A percentile compares a stretch with the other conserved stretches of the same genome.
Evolutionary conservation across 2,329 filamentous ascomycete species (phyloP).

Genomic region (Clonostachys rosea): DNA sequence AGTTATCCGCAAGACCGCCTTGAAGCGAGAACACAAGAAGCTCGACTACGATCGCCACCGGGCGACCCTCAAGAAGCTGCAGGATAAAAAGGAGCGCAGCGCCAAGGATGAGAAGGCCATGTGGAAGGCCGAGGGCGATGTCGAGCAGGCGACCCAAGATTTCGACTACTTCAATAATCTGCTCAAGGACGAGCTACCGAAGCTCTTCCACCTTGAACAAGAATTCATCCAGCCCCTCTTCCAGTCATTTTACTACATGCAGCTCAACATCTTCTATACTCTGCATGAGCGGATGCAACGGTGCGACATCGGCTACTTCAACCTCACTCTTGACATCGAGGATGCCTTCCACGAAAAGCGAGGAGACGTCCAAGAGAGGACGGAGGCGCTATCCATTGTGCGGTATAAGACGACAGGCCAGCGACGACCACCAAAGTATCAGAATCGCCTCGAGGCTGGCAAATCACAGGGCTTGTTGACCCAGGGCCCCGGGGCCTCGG

Average conservation of each 20-base stretch:
- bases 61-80: slow-evolving; percentile 80
- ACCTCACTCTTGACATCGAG: slow-evolving; percentile 84
- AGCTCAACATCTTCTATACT: slow-evolving; percentile 98
- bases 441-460: slow-evolving; percentile 44
- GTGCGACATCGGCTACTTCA: slow-evolving; percentile 97
- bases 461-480: slow-evolving; percentile 48
- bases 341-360: slow-evolving; percentile 88
- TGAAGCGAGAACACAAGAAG: slow-evolving; percentile 96
- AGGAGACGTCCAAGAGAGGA: slow-evolving; percentile 77
- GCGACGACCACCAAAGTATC: slow-evolving; percentile 54
- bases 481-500: slow-evolving; percentile 30
- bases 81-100: slow-evolving; percentile 96
- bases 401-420: slow-evolving; percentile 88
- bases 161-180: slow-evolving; percentile 98
- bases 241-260: slow-evolving; percentile 99
- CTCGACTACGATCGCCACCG: slow-evolving; percentile 91
- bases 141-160: slow-evolving; percentile 88
- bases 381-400: slow-evolving; percentile 80
- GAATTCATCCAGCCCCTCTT: slow-evolving; percentile 97
- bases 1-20: slow-evolving; percentile 79
- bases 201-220: slow-evolving; percentile 82
- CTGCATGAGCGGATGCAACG: slow-evolving; percentile 97
- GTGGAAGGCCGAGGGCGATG: slow-evolving; percentile 90
- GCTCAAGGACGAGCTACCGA: slow-evolving; percentile 91
- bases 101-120: slow-evolving; percentile 96